phyloP scores from a whole-genome alignment of 805 yeast genomes.

The Lipomyces lipofer region DNA sequence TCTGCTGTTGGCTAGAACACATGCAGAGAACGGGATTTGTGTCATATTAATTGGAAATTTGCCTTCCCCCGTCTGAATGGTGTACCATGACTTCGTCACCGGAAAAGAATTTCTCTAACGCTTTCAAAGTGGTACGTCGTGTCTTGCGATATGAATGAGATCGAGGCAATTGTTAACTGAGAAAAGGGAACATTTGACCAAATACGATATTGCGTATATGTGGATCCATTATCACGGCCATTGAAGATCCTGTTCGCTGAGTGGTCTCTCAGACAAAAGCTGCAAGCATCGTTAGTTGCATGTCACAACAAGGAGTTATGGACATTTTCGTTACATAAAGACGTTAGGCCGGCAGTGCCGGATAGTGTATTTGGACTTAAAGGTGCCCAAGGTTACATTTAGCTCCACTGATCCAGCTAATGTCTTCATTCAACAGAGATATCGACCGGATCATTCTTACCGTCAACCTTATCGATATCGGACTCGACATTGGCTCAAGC shows the following conservation, averaged over 20 bases:
- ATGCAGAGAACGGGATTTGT: too few relatives aligned
- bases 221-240: conserved; percentile 29
- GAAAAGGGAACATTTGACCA: conserved; percentile 25
- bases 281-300: conserved; percentile 20
- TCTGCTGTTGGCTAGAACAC: too few relatives aligned
- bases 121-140: conserved; percentile 24
- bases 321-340: conserved; percentile 28
- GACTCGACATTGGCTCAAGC: conserved; percentile 20
- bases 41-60: too few relatives aligned
- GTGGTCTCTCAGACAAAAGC: conserved; percentile 26
- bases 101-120: conserved; percentile 24
- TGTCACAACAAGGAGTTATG: conserved; percentile 28
- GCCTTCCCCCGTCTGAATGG: too few relatives aligned
- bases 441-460: conserved; percentile 30
- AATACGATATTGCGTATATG: conserved; percentile 28
- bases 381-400: conserved; percentile 11
- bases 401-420: not conserved
- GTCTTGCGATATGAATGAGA: not conserved
- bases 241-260: conserved; percentile 24
- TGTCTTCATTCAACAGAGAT: conserved; percentile 16
- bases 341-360: conserved; percentile 19
- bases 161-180: not conserved
- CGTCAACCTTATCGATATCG: conserved; percentile 24
- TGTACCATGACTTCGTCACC: conserved; percentile 23
- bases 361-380: conserved; percentile 24